Evolutionary conservation across 495 filamentous ascomycete species (phyloP).

Genomic region (Aspergillus campestris): DNA sequence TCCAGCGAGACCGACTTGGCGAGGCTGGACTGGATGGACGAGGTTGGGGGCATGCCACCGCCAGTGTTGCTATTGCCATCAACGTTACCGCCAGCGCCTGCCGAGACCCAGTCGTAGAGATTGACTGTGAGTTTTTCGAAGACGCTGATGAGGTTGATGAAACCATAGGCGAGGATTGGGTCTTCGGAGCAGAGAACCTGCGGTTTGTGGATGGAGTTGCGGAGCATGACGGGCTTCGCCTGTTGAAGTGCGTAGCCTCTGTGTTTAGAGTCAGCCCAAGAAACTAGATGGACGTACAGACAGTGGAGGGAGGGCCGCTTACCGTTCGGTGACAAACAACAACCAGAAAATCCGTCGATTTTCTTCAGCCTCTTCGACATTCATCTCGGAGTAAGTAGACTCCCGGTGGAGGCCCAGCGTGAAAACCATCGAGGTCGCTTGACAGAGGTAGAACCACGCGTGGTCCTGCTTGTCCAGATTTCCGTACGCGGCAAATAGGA

Average conservation of each 20-base stretch:
- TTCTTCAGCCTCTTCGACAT: slow-evolving; percentile 40
- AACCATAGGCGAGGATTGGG: slow-evolving; percentile 40
- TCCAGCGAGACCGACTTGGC: slow-evolving; percentile 32
- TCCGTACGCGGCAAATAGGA: slow-evolving; percentile 68
- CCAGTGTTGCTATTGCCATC: slow-evolving; percentile 15
- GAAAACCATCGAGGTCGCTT: slow-evolving; percentile 51
- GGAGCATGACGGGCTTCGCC: slow-evolving; percentile 46
- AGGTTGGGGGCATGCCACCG: slow-evolving; percentile 28
- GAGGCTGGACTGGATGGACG: slow-evolving; percentile 31
- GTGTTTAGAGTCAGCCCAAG: not conserved
- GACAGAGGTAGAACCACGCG: slow-evolving; percentile 57
- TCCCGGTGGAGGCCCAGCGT: slow-evolving; percentile 53
- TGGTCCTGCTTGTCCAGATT: slow-evolving; percentile 48
- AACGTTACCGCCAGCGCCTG: slow-evolving; percentile 11
- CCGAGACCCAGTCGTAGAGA: slow-evolving; percentile 36
- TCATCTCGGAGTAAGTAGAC: slow-evolving; percentile 37
- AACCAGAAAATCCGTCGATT: slow-evolving; percentile 56
- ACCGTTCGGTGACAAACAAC: slow-evolving; percentile 54
- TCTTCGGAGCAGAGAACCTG: slow-evolving; percentile 39
- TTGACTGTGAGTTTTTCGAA: slow-evolving; percentile 39
- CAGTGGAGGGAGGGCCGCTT: slow-evolving; percentile 1
- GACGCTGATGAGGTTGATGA: slow-evolving; percentile 46
- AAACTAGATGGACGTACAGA: slow-evolving; percentile 15
- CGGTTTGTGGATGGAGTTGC: slow-evolving; percentile 40
- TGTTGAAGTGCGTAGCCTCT: slow-evolving; percentile 44